A percentile compares a stretch with the other conserved stretches of the same genome.
phyloP scores from a whole-genome alignment of 2,329 filamentous ascomycete genomes.

The Orbilia javanica region DNA sequence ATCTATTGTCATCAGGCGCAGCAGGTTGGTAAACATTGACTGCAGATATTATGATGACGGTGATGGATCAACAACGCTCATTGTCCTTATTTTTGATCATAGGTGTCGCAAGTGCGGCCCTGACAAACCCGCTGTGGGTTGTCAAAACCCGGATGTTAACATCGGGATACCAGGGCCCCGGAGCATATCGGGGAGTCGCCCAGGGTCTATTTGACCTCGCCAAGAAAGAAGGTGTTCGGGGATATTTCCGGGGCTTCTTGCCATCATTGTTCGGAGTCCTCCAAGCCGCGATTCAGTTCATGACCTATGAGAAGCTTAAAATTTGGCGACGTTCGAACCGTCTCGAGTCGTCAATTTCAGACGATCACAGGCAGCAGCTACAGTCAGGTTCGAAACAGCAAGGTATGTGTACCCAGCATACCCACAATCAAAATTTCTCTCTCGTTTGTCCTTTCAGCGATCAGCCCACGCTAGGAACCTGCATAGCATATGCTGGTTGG shows the following conservation, averaged over 20 bases:
- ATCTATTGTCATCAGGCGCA: slow-evolving; percentile 62
- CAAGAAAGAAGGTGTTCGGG: slow-evolving; percentile 77
- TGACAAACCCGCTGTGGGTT: slow-evolving; percentile 98
- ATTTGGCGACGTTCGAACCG: slow-evolving; percentile 61
- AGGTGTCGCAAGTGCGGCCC: slow-evolving; percentile 73
- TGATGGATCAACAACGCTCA: slow-evolving; percentile 64
- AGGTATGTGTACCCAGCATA: slow-evolving; percentile 37
- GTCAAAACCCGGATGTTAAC: slow-evolving; percentile 97
- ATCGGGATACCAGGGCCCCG: slow-evolving; percentile 76
- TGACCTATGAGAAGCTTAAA: slow-evolving; percentile 86
- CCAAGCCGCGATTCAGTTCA: slow-evolving; percentile 95
- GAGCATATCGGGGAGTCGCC: slow-evolving; percentile 84
- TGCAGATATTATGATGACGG: neutral
- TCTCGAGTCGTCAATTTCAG: slow-evolving; percentile 30
- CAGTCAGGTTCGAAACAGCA: slow-evolving; percentile 29
- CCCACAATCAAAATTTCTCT: neutral
- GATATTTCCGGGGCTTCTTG: slow-evolving; percentile 88
- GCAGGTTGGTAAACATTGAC: slow-evolving; percentile 58
- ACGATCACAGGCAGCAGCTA: slow-evolving; percentile 36
- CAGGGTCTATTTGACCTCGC: slow-evolving; percentile 78
- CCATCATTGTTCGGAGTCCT: slow-evolving; percentile 87
- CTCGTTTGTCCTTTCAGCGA: neutral
- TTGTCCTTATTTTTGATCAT: slow-evolving; percentile 73
- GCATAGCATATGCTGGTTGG: slow-evolving; percentile 16
- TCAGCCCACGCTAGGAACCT: slow-evolving; percentile 5